These are phyloP conservation scores for Cichorium intybus DNA, from an alignment of 140 eudicot species.

Conservation along the genomic window DNA sequence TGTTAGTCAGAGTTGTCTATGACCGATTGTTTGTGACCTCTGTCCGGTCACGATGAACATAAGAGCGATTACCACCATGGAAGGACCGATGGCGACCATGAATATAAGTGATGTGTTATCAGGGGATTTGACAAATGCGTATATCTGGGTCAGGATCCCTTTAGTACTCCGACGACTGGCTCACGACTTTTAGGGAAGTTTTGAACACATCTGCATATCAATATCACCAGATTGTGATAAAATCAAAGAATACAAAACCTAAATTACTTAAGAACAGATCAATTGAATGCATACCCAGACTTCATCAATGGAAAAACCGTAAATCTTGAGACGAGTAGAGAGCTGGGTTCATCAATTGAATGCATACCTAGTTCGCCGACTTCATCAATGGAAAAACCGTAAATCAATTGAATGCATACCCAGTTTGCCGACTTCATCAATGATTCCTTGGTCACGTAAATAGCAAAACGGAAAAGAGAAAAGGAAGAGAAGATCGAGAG, in stretches of 20 bases:
- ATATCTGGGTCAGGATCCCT: slow-evolving; percentile 86
- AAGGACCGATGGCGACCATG: slow-evolving; percentile 95
- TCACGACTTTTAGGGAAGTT: slow-evolving; percentile 94
- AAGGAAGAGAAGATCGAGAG: too few relatives aligned
- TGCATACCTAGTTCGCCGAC: too few relatives aligned
- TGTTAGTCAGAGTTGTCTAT: slow-evolving; percentile 60
- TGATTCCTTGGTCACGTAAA: too few relatives aligned
- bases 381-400: too few relatives aligned
- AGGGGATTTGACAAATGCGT: slow-evolving; percentile 62
- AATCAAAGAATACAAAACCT: not conserved
- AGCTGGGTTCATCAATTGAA: too few relatives aligned
- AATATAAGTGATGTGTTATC: too few relatives aligned
- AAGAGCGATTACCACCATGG: slow-evolving; percentile 68
- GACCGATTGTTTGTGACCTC: too few relatives aligned
- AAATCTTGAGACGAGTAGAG: too few relatives aligned
- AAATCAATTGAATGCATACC: not conserved
- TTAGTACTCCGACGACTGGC: slow-evolving; percentile 82
- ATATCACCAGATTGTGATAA: not conserved
- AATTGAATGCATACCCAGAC: too few relatives aligned
- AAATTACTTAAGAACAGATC: not conserved
- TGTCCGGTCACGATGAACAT: slow-evolving; percentile 91
- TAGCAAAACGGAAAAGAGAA: too few relatives aligned
- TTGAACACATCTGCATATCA: slow-evolving; percentile 89
- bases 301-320: too few relatives aligned
- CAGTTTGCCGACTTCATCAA: too few relatives aligned